Evolutionary conservation across 805 yeast species (phyloP).

Genomic region (Suhomyces pyralidae): DNA sequence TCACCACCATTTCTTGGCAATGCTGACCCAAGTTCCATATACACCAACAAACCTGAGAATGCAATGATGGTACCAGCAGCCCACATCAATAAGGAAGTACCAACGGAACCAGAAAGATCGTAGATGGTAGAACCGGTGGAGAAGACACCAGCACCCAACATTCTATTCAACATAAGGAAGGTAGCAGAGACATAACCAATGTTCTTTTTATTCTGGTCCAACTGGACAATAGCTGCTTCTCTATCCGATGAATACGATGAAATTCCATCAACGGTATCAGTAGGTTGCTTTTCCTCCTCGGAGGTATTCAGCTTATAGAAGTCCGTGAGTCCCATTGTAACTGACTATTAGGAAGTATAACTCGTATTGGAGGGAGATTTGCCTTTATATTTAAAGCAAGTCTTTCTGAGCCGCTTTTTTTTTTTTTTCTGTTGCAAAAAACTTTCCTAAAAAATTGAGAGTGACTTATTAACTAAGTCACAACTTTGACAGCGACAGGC

Average conservation of each 20-base stretch:
- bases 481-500: neutral
- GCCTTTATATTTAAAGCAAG: neutral
- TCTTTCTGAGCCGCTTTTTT: neutral
- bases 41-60: constrained; percentile 52
- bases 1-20: constrained; percentile 86
- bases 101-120: constrained; percentile 62
- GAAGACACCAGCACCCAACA: constrained; percentile 75
- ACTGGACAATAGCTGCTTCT: constrained; percentile 31
- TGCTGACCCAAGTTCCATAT: constrained; percentile 76
- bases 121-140: constrained; percentile 65
- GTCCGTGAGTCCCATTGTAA: constrained; percentile 10
- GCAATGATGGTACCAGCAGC: constrained; percentile 71
- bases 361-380: neutral
- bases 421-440: neutral
- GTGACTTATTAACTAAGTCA: neutral
- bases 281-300: constrained; percentile 3
- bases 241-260: constrained; percentile 13
- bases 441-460: neutral
- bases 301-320: constrained; percentile 7
- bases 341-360: neutral
- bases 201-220: constrained; percentile 44
- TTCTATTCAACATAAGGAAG: constrained; percentile 58
- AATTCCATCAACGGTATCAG: constrained; percentile 1
- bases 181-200: constrained; percentile 46
- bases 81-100: constrained; percentile 71